phyloP scores from a whole-genome alignment of 768 basidiomycete genomes.

The Mrakia frigida region DNA sequence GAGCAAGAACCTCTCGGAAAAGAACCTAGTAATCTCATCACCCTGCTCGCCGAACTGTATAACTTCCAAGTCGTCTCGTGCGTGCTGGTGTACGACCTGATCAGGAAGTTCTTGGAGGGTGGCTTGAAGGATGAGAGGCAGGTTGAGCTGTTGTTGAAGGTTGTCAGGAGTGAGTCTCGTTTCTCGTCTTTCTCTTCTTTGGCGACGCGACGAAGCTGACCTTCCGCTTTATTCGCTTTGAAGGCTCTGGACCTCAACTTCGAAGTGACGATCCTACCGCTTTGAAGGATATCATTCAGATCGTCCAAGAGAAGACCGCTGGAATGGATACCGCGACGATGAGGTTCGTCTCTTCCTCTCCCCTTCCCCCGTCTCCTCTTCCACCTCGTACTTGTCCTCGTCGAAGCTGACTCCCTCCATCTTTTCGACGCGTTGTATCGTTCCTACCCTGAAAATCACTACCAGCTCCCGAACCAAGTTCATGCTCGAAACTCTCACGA shows the following conservation, averaged over 20 bases:
- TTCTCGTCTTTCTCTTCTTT: background rate
- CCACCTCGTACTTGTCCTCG: background rate
- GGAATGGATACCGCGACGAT: conserved; percentile 46
- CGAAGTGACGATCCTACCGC: conserved; percentile 87
- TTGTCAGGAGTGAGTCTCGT: conserved; percentile 51
- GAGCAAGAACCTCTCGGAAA: conserved; percentile 57
- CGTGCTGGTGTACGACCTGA: conserved; percentile 81
- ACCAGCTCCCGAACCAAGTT: conserved; percentile 81
- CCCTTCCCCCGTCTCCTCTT: conserved; percentile 42
- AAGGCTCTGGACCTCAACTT: conserved; percentile 88
- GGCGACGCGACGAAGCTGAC: background rate
- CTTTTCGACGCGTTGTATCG: too few species aligned
- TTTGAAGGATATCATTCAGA: conserved; percentile 80
- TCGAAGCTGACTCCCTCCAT: background rate
- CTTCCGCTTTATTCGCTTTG: background rate
- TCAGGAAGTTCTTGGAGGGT: conserved; percentile 63
- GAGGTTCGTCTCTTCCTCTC: conserved; percentile 36
- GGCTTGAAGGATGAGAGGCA: conserved; percentile 46
- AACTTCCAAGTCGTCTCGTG: conserved; percentile 92
- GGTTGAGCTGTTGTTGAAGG: conserved; percentile 80
- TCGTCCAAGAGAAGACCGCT: conserved; percentile 68
- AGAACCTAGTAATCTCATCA: conserved; percentile 80
- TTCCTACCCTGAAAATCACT: too few species aligned
- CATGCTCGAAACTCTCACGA: conserved; percentile 88
- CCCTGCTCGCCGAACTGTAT: conserved; percentile 85